Base-by-base conservation (phyloP, 768 basidiomycete species). In the Collybiopsis confluens region DNA sequence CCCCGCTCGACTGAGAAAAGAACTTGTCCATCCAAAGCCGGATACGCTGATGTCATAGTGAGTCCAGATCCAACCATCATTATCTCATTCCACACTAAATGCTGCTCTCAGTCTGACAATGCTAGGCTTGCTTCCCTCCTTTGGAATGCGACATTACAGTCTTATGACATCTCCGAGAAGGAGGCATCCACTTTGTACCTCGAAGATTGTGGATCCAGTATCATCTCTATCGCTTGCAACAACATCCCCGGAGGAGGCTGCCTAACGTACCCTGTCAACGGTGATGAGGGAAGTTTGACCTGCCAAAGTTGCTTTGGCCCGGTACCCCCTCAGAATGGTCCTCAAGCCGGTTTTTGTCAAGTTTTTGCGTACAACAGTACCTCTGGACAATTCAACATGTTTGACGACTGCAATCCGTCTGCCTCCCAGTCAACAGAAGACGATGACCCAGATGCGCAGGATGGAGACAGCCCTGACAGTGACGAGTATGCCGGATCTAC, bases 31-130 rank as follows among this genome's bases (percentile, higher is more conserved):
- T 20, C 35, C n/a, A 33, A 41, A 2, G 28, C 52, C 8, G 52
- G 52, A n/a, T 45, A 36, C 20, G 24, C 43, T 7, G 52, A 45
- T 45, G 43, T 53, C 27, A 37, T n/a, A 23, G 52, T 53, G 4
- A 53, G 52, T 44, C 33, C 15, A 10, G 16, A 18, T 45, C 24
- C 21, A 37, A 24, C 38, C 26, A 20, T 42, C 13, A 4, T 16
- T 30, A 21, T 24, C 15, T 16, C 16, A 9, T 16, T 20, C 23
- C 18, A 21, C 11, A 36, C 27, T 37, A 16, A 20, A 20, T 33
- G 13, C 18, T 18, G 23, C 24, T 37, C 30, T 16, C 41, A 53
- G 52, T 43, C 40, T 30, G 52, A 53, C 52, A 20, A 23, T 18
- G 24, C 28, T 16, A 53, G 35, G n/a, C 41, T 53, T 10, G 52